Evolutionary conservation across 148 eudicot genomes (phyloP).

Genomic region (Hydrangea macrophylla): DNA sequence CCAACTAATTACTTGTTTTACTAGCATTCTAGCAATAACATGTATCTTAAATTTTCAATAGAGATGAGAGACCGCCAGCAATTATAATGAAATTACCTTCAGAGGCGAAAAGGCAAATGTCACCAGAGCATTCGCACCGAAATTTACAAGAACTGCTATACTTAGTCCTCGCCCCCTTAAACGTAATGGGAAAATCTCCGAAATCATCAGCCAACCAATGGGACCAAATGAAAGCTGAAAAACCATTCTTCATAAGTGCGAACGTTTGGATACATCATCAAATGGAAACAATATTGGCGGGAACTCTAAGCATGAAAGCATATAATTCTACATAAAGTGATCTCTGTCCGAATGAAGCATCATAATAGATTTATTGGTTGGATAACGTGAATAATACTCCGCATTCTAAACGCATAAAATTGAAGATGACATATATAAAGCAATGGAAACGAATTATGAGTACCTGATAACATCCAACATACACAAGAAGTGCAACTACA

Average conservation of each 20-base stretch:
- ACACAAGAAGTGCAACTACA: slow-evolving; percentile 72
- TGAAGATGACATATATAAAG: too few relatives aligned
- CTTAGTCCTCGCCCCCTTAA: slow-evolving; percentile 89
- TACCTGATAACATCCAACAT: slow-evolving; percentile 99
- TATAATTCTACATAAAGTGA: too few relatives aligned
- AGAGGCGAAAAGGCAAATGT: slow-evolving; percentile 91
- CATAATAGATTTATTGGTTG: too few relatives aligned
- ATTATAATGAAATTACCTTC: slow-evolving; percentile 42
- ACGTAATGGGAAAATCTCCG: slow-evolving; percentile 94
- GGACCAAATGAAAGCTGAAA: slow-evolving; percentile 96
- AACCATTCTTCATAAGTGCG: slow-evolving; percentile 11
- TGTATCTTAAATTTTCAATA: background rate
- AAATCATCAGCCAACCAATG: slow-evolving; percentile 97
- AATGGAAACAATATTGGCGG: too few relatives aligned
- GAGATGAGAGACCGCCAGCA: background rate
- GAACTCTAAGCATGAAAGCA: too few relatives aligned
- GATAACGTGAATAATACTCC: too few relatives aligned
- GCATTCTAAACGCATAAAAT: too few relatives aligned
- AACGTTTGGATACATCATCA: too few relatives aligned
- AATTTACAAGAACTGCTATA: slow-evolving; percentile 86
- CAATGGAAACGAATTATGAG: background rate
- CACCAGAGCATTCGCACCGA: slow-evolving; percentile 88
- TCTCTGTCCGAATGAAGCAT: too few relatives aligned
- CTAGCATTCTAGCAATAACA: background rate
- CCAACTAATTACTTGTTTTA: background rate